A percentile compares a stretch with the other conserved stretches of the same genome.
phyloP scores from a whole-genome alignment of 2,329 filamentous ascomycete species.

The Talaromyces amestolkiae region DNA sequence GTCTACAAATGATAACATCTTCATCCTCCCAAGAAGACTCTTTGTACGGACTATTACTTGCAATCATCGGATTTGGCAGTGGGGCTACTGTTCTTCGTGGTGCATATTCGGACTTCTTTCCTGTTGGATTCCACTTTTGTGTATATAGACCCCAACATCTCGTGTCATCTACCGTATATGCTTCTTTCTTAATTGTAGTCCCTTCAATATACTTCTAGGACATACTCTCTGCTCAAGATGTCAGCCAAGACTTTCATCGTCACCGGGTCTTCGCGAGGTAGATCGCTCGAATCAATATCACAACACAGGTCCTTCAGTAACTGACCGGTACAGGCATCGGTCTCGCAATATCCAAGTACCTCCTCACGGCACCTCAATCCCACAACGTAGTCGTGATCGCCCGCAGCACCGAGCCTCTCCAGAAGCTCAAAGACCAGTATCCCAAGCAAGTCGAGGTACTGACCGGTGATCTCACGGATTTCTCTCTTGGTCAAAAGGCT shows the following conservation, averaged over 20 bases:
- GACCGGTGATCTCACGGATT: slow-evolving; percentile 56
- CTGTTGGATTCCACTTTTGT: not conserved
- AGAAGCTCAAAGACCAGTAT: slow-evolving; percentile 54
- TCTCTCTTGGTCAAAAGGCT: slow-evolving; percentile 56
- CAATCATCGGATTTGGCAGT: not conserved
- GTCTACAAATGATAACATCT: not conserved
- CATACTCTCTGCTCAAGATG: slow-evolving; percentile 31
- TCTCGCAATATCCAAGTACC: slow-evolving; percentile 57
- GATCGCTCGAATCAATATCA: not conserved
- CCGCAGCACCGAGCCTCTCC: slow-evolving; percentile 54
- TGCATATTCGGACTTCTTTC: not conserved
- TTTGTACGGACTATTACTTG: not conserved
- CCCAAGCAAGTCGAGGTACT: slow-evolving; percentile 55
- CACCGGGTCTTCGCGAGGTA: slow-evolving; percentile 63
- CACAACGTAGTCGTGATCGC: slow-evolving; percentile 60
- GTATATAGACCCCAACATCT: not conserved
- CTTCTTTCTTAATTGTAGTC: not conserved
- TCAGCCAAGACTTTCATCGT: slow-evolving; percentile 68
- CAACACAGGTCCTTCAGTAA: not conserved
- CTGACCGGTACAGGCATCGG: slow-evolving; percentile 54
- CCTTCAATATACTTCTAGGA: not conserved
- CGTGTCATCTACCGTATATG: not conserved
- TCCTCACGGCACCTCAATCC: slow-evolving; percentile 49
- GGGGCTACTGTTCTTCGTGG: not conserved
- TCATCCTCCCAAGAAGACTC: not conserved